These are phyloP conservation scores for Chaetomiaceae sp. DNA, from an alignment of 2,329 filamentous ascomycete genomes.

Conservation along the genomic window DNA sequence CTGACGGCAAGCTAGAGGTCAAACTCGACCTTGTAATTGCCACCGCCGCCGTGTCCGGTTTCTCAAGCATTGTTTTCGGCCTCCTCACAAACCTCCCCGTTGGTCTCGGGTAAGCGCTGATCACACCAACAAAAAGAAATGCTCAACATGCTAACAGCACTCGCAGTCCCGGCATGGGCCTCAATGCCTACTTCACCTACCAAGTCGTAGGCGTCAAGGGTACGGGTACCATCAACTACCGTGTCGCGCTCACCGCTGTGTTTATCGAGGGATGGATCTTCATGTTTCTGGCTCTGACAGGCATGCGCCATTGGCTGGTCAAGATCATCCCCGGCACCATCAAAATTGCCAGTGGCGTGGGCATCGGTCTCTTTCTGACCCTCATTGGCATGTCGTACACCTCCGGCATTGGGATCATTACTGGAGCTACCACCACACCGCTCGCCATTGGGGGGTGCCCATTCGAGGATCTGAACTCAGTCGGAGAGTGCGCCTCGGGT, in stretches of 20 bases:
- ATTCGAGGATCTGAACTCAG: constrained; percentile 45
- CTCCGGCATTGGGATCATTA: constrained; percentile 77
- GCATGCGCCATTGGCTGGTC: constrained; percentile 69
- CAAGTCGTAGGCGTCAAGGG: constrained; percentile 61
- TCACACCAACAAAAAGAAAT: too few species aligned
- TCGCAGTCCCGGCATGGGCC: constrained; percentile 59
- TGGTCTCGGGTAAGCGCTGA: constrained; percentile 57
- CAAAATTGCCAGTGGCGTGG: constrained; percentile 61
- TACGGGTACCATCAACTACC: constrained; percentile 51
- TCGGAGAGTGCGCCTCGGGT: constrained; percentile 49
- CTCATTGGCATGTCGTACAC: constrained; percentile 68
- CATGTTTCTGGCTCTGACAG: constrained; percentile 58
- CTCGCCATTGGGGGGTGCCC: constrained; percentile 73
- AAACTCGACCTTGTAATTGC: constrained; percentile 77
- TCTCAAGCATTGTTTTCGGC: constrained; percentile 72
- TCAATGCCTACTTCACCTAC: constrained; percentile 65
- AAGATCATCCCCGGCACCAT: constrained; percentile 60
- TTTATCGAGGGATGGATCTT: constrained; percentile 63
- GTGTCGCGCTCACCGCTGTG: constrained; percentile 57
- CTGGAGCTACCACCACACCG: constrained; percentile 64
- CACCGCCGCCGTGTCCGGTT: constrained; percentile 72
- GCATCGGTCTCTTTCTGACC: constrained; percentile 60
- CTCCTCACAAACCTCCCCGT: constrained; percentile 78
- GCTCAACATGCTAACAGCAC: constrained; percentile 1
- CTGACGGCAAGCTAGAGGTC: constrained; percentile 41